A percentile compares a stretch with the other conserved stretches of the same genome.
Evolutionary conservation across 1,284 basidiomycete species (phyloP).

Genomic region (Salmacisia buchloeana): DNA sequence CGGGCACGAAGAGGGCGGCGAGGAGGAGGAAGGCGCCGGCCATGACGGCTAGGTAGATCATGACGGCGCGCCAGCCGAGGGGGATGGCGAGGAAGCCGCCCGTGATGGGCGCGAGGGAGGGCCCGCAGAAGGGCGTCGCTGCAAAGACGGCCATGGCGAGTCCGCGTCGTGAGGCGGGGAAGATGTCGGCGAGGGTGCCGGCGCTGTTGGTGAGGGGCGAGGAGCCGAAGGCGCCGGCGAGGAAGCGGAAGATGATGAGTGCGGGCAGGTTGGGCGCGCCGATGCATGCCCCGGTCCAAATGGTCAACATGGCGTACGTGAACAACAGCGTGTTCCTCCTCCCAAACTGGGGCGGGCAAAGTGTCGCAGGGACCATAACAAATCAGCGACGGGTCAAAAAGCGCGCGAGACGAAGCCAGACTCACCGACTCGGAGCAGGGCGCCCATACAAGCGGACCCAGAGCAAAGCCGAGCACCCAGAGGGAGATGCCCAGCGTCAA

Average conservation of each 20-base stretch:
- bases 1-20: slow-evolving; percentile 21
- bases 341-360: slow-evolving; percentile 17
- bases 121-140: slow-evolving; percentile 1
- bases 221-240: slow-evolving; percentile 23
- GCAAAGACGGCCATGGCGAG: slow-evolving; percentile 21
- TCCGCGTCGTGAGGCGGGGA: slow-evolving; percentile 15
- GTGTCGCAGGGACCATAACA: slow-evolving; percentile 17
- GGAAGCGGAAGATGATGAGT: slow-evolving; percentile 19
- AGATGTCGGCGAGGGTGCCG: slow-evolving; percentile 25
- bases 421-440: slow-evolving; percentile 22
- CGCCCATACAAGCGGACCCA: slow-evolving; percentile 26
- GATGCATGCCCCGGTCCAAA: neutral
- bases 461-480: slow-evolving; percentile 26
- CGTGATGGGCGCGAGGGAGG: slow-evolving; percentile 8
- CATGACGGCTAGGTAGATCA: slow-evolving; percentile 18
- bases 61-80: slow-evolving; percentile 6
- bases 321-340: neutral
- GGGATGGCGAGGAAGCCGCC: slow-evolving; percentile 15
- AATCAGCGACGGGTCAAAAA: slow-evolving; percentile 13
- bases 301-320: neutral
- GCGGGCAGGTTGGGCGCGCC: slow-evolving; percentile 14
- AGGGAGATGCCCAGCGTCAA: slow-evolving; percentile 20
- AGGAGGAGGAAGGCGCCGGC: slow-evolving; percentile 26
- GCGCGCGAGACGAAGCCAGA: slow-evolving; percentile 7
- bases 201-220: slow-evolving; percentile 27